Evolutionary conservation across 2,329 filamentous ascomycete genomes (phyloP).

Genomic region (Knufia petricola): DNA sequence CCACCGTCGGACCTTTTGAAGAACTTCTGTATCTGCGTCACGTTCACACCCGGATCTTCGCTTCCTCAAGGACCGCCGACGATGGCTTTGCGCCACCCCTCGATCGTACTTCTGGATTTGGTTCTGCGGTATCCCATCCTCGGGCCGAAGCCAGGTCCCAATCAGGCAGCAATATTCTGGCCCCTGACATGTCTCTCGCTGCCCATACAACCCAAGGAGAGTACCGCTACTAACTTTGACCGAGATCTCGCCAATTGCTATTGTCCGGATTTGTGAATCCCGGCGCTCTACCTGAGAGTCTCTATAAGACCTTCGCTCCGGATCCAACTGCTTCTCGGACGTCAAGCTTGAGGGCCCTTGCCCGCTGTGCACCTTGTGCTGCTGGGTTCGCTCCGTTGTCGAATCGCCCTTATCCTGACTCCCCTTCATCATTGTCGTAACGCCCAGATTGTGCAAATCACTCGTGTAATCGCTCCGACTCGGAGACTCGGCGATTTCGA

Average conservation of each 20-base stretch:
- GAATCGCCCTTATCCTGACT: neutral
- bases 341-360: neutral
- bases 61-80: too few relatives aligned
- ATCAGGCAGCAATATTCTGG: neutral
- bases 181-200: neutral
- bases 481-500: conserved; percentile 1
- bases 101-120: neutral
- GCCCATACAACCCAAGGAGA: neutral
- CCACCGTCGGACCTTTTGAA: neutral
- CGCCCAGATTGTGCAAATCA: neutral
- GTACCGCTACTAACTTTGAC: neutral
- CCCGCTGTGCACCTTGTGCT: neutral
- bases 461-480: neutral
- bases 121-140: neutral
- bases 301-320: too few relatives aligned
- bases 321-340: too few relatives aligned
- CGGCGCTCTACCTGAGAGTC: neutral
- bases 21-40: neutral
- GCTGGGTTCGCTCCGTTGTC: neutral
- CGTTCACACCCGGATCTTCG: neutral
- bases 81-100: neutral
- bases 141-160: neutral
- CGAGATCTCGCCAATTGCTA: neutral
- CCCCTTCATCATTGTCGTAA: neutral
- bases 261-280: neutral